phyloP scores from a whole-genome alignment of 331 rosid genomes.

The Dryas integrifolia region DNA sequence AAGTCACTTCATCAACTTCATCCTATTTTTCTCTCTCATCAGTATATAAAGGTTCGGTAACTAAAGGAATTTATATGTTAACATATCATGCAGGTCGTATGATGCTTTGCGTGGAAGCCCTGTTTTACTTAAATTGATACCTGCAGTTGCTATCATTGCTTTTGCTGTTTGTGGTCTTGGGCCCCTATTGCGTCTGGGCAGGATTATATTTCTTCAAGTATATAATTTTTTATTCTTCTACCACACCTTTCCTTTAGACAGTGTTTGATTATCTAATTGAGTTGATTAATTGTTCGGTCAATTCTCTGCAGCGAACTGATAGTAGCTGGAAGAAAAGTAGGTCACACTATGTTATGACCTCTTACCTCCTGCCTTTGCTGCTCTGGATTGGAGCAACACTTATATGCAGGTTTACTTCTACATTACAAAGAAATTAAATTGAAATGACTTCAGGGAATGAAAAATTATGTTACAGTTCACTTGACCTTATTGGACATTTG shows the following conservation, averaged over 20 bases:
- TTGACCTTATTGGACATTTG: slow-evolving; percentile 1
- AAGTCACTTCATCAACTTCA: slow-evolving; percentile 7
- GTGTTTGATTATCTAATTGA: slow-evolving; percentile 18
- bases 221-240: slow-evolving; percentile 23
- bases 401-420: slow-evolving; percentile 64
- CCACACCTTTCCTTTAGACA: slow-evolving; percentile 10
- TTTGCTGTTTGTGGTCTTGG: slow-evolving; percentile 88
- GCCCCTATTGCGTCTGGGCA: slow-evolving; percentile 70
- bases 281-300: slow-evolving; percentile 27
- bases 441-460: neutral
- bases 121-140: slow-evolving; percentile 54
- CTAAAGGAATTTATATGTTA: slow-evolving; percentile 8
- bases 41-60: neutral
- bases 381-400: slow-evolving; percentile 86
- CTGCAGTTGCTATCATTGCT: slow-evolving; percentile 76
- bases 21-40: slow-evolving; percentile 1
- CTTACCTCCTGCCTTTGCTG: slow-evolving; percentile 81
- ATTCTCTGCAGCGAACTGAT: slow-evolving; percentile 63
- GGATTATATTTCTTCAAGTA: slow-evolving; percentile 72
- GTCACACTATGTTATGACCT: slow-evolving; percentile 49
- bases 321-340: slow-evolving; percentile 83
- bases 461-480: slow-evolving; percentile 9
- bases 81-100: slow-evolving; percentile 53
- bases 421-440: neutral
- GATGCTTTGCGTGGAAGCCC: slow-evolving; percentile 59